phyloP scores from a whole-genome alignment of 306 rosid species.

The Malus domestica region DNA sequence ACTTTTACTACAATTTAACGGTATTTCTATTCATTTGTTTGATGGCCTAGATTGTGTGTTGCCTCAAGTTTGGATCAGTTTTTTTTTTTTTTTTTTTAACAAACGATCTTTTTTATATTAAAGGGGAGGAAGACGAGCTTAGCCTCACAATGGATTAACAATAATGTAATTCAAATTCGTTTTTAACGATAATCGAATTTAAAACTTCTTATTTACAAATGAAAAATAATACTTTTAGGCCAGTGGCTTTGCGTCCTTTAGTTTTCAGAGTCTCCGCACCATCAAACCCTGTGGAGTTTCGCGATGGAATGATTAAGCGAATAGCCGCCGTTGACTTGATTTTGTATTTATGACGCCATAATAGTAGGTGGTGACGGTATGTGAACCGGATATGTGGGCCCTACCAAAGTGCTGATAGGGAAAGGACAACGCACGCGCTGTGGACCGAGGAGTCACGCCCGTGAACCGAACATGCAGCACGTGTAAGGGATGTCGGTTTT shows the following conservation, averaged over 20 bases:
- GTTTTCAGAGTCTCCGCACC: conserved; percentile 12
- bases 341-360: conserved; percentile 11
- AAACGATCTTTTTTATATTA: no score
- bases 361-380: conserved; percentile 12
- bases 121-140: no score
- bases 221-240: no score
- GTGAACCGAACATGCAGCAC: not conserved
- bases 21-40: no score
- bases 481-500: not conserved
- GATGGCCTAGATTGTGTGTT: not conserved
- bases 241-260: not conserved
- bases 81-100: no score
- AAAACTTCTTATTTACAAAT: no score
- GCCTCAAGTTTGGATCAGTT: not conserved
- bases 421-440: conserved; percentile 12
- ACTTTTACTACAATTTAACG: no score
- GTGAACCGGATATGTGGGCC: conserved; percentile 9
- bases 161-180: no score
- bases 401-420: conserved; percentile 26
- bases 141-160: no score
- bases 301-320: not conserved
- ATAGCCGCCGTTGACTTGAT: conserved; percentile 6
- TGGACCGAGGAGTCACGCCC: conserved; percentile 5
- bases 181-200: no score
- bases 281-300: not conserved